These are phyloP conservation scores for Kluyveromyces marxianus DNA, from an alignment of 1,139 yeast species.

Conservation along the genomic window DNA sequence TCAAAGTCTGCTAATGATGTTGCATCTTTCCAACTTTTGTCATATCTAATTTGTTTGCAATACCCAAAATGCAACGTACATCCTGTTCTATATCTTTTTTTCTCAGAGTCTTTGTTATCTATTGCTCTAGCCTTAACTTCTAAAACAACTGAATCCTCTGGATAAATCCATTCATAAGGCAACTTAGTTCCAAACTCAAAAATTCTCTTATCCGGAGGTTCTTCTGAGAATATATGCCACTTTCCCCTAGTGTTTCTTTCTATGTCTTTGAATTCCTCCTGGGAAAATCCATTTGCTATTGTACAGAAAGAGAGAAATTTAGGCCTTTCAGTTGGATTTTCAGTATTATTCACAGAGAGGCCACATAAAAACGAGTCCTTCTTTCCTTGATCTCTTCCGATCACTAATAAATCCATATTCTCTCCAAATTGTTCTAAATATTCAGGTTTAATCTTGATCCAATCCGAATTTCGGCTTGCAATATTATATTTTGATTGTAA, in stretches of 20 bases:
- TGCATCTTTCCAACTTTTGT: constrained; percentile 53
- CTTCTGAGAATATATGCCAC: constrained; percentile 45
- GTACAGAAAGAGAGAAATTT: constrained; percentile 58
- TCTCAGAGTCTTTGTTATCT: constrained; percentile 38
- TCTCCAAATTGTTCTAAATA: constrained; percentile 83
- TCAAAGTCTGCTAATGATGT: constrained; percentile 51
- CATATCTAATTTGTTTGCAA: constrained; percentile 60
- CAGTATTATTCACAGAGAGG: constrained; percentile 33
- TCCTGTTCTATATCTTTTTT: constrained; percentile 50
- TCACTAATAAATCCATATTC: constrained; percentile 67
- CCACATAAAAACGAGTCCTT: constrained; percentile 79
- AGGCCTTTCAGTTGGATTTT: background rate
- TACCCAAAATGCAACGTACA: constrained; percentile 73
- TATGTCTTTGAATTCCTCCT: constrained; percentile 53
- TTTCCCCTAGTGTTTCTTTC: constrained; percentile 49
- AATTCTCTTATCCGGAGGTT: constrained; percentile 35
- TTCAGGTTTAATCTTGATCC: constrained; percentile 91
- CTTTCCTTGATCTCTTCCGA: constrained; percentile 69
- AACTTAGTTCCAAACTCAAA: constrained; percentile 52
- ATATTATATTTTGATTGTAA: constrained; percentile 51
- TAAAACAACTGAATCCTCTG: constrained; percentile 68
- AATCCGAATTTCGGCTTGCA: constrained; percentile 50
- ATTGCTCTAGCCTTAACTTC: constrained; percentile 80
- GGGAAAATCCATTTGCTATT: constrained; percentile 79
- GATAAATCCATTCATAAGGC: constrained; percentile 76